Evolutionary conservation across 2,329 filamentous ascomycete species (phyloP), one percentile per base, ranked within the genome.

Genomic region (Dactylellina leptospora): DNA sequence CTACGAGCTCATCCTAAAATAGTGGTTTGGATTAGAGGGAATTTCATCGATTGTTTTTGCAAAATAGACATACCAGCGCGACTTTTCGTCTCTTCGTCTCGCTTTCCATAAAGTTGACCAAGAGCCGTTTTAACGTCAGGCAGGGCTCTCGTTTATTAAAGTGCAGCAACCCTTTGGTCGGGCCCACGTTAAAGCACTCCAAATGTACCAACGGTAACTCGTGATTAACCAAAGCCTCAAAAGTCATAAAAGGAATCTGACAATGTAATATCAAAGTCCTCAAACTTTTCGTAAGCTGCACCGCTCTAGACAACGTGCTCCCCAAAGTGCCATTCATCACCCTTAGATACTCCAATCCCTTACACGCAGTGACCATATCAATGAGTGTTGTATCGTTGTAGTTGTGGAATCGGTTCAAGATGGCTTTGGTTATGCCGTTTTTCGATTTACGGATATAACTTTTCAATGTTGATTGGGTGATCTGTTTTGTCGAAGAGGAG

Each of bases 401-500:
- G 18, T 55, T 53, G 25, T 58, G 61, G 44, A 61, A 60, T 47
- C 55, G 42, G 18, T 73, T 69, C 10, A 74, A 27, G 9, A 74
- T 48, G 1, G 70, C 45, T 28, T 71, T 75, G 2, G 58, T 74
- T 18, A 75, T 56, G 1, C 45, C 62, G 27, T 72, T 64, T 36
- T 74, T 72, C 3, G 74, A 74, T 9, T 66, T 66, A 6, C 56
- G 60, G 50, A 74, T 63, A 20, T 64, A 75, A n/a, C 55, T 73
- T 44, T 71, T 75, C 38, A 76, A 23, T 25, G 75, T 71, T n/a
- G 62, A 30, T 30, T 61, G 70, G 27, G 54, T 54, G 27, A 84
- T 81, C 0, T 78, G 76, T 70, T 77, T 79, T n/a, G 75, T 77
- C 4, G 82, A 81, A 8, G 76, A 76, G 2, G 80, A 80, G 9